Percentiles rank a stretch among this genome's conserved stretches.
These are phyloP conservation scores for Knoxdaviesia capensis DNA, from an alignment of 2,329 filamentous ascomycete species.

Conservation along the genomic window DNA sequence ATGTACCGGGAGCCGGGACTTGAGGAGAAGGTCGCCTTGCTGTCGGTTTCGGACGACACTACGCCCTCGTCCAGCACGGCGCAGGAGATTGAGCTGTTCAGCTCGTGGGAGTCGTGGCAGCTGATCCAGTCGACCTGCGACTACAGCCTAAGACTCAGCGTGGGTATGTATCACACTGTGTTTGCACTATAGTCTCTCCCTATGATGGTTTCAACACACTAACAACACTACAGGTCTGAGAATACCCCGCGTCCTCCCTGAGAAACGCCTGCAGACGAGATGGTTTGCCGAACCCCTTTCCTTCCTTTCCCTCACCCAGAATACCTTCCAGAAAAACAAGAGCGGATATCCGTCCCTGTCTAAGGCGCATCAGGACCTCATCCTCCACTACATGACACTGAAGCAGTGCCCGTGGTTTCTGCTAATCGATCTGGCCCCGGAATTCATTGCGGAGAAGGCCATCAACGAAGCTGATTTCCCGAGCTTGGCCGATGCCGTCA, in stretches of 20 bases:
- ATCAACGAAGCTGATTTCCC: constrained; percentile 39
- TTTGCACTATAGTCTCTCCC: not conserved
- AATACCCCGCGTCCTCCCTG: constrained; percentile 36
- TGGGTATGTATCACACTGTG: constrained; percentile 42
- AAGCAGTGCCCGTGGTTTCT: constrained; percentile 43
- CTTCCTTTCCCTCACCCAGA: constrained; percentile 32
- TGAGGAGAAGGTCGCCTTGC: constrained; percentile 28
- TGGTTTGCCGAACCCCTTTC: constrained; percentile 53
- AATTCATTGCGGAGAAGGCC: constrained; percentile 10
- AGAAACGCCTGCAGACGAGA: constrained; percentile 38
- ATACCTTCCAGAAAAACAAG: constrained; percentile 38
- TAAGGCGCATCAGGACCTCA: constrained; percentile 37
- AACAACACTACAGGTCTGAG: constrained; percentile 7
- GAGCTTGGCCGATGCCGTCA: constrained; percentile 42
- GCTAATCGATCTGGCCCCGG: constrained; percentile 39
- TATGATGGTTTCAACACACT: not conserved
- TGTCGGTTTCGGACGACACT: constrained; percentile 19
- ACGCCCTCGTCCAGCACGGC: constrained; percentile 12
- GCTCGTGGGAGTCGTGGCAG: constrained; percentile 89
- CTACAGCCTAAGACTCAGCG: constrained; percentile 61
- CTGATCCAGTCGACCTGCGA: constrained; percentile 66
- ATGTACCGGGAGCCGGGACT: constrained; percentile 57
- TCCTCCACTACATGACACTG: constrained; percentile 42
- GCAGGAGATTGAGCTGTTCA: constrained; percentile 47
- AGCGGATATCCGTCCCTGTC: constrained; percentile 40